phyloP scores from a whole-genome alignment of 371 early-diverging fungal genomes.

The Encephalitozoon romaleae region DNA sequence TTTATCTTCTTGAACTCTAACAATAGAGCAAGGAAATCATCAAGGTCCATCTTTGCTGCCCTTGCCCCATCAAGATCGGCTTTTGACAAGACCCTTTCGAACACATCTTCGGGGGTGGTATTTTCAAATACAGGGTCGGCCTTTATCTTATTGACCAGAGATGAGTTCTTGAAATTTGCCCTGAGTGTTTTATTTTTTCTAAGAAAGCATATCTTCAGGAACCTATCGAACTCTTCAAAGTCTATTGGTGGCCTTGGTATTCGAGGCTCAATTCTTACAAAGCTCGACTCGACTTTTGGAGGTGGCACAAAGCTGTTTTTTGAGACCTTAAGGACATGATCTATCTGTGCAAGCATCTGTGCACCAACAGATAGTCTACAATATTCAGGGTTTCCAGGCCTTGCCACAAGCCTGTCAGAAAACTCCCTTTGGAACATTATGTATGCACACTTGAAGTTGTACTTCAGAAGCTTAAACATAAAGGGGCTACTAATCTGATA shows the following conservation, averaged over 20 bases:
- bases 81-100: slow-evolving; percentile 34
- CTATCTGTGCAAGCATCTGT: slow-evolving; percentile 86
- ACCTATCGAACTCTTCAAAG: slow-evolving; percentile 89
- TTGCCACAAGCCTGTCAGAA: slow-evolving; percentile 85
- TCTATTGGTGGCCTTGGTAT: slow-evolving; percentile 83
- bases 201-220: slow-evolving; percentile 81
- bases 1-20: slow-evolving; percentile 58
- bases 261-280: slow-evolving; percentile 82
- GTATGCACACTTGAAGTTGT: slow-evolving; percentile 73
- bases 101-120: slow-evolving; percentile 5
- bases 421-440: slow-evolving; percentile 99
- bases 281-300: slow-evolving; percentile 88
- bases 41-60: slow-evolving; percentile 77
- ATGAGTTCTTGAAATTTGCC: slow-evolving; percentile 76
- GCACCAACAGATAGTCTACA: slow-evolving; percentile 88
- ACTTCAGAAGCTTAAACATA: slow-evolving; percentile 83
- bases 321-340: slow-evolving; percentile 84
- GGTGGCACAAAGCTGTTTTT: slow-evolving; percentile 96
- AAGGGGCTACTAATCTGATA: slow-evolving; percentile 88
- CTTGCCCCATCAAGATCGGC: slow-evolving; percentile 66
- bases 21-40: slow-evolving; percentile 68
- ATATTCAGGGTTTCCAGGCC: slow-evolving; percentile 81
- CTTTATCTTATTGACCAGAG: slow-evolving; percentile 42
- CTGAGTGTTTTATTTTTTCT: slow-evolving; percentile 89
- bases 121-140: slow-evolving; percentile 67